A percentile compares a stretch with the other conserved stretches of the same genome.
phyloP scores from a whole-genome alignment of 1,139 yeast species.

The Sugiyamaella pinicola region DNA sequence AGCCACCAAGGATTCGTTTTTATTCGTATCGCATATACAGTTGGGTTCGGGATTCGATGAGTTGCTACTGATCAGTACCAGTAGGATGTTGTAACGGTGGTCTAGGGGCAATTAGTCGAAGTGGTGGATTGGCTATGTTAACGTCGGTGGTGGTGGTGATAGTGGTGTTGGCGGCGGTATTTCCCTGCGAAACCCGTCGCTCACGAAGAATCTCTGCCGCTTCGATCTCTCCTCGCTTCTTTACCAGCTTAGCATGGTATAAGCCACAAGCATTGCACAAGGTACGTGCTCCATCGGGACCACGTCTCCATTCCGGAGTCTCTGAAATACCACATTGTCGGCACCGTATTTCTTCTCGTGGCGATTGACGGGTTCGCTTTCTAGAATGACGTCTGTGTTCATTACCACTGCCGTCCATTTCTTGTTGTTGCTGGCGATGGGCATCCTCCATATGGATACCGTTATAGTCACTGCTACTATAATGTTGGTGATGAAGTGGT shows the following conservation, averaged over 20 bases:
- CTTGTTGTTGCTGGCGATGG: neutral
- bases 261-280: conserved; percentile 90
- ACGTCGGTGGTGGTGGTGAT: neutral
- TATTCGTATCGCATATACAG: neutral
- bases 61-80: neutral
- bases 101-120: neutral
- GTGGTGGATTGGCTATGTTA: neutral
- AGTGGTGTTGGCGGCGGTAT: neutral
- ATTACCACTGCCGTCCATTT: neutral
- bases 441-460: conserved; percentile 1
- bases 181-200: conserved; percentile 23
- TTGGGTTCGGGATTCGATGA: neutral
- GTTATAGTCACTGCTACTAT: conserved; percentile 12
- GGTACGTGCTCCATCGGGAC: conserved; percentile 83
- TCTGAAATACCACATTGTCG: conserved; percentile 76
- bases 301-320: conserved; percentile 92
- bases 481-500: conserved; percentile 12
- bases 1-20: neutral
- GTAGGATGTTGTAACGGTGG: neutral
- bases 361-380: conserved; percentile 26
- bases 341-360: conserved; percentile 45
- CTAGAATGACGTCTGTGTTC: conserved; percentile 16
- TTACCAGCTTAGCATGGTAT: conserved; percentile 72
- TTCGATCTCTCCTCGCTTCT: conserved; percentile 63
- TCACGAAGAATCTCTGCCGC: conserved; percentile 53